These are phyloP conservation scores for Stentor roeselii DNA, from an alignment of 73 alveolate genomes.

Conservation along the genomic window DNA sequence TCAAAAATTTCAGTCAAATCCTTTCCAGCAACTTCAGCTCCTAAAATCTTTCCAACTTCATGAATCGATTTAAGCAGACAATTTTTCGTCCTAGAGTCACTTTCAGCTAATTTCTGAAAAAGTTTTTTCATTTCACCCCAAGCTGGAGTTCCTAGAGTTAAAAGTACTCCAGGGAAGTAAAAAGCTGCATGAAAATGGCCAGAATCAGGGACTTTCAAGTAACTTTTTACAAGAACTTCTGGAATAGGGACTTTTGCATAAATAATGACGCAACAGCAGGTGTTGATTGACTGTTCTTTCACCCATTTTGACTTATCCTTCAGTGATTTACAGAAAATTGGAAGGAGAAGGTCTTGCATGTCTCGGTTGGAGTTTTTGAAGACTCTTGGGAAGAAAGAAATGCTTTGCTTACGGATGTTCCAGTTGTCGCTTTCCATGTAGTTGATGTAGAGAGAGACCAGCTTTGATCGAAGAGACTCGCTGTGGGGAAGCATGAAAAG, in stretches of 20 bases:
- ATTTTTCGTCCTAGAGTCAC: not conserved
- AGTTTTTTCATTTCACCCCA: constrained; percentile 20
- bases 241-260: not conserved
- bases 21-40: constrained; percentile 12
- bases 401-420: not conserved
- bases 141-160: not conserved
- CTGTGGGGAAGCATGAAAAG: not conserved
- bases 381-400: not conserved
- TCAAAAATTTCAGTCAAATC: not conserved
- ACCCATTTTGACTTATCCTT: constrained; percentile 27
- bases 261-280: not conserved
- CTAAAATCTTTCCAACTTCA: constrained; percentile 16
- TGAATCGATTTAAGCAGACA: not conserved
- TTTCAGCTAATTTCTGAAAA: not conserved
- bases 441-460: not conserved
- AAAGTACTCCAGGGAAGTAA: not conserved
- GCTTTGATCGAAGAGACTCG: not conserved
- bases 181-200: not conserved
- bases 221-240: not conserved
- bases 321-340: not conserved
- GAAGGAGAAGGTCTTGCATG: not conserved
- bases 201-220: not conserved
- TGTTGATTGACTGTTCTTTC: not conserved
- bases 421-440: not conserved
- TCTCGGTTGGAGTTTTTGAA: not conserved